phyloP scores from a whole-genome alignment of 306 rosid species.

The Inga laurina region DNA sequence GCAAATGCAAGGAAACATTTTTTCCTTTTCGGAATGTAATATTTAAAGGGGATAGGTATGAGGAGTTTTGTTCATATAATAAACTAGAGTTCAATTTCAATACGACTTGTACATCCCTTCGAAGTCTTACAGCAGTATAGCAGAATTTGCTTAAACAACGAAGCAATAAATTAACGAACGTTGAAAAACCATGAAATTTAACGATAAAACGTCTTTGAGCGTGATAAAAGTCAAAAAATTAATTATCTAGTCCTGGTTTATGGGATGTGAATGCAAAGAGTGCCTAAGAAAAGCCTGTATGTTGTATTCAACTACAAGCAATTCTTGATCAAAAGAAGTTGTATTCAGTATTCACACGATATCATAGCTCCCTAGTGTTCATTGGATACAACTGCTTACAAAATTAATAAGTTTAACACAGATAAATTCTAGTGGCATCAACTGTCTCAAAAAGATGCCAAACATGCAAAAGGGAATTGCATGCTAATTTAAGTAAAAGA shows the following conservation, averaged over 20 bases:
- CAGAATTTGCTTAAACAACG: not conserved
- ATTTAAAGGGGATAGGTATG: not conserved
- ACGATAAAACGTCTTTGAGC: not conserved
- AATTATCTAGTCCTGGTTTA: not conserved
- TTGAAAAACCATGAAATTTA: not conserved
- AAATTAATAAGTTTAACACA: constrained; percentile 31
- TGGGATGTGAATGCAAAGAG: not conserved
- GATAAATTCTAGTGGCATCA: constrained; percentile 1
- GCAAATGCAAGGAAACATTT: not conserved
- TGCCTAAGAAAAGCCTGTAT: not conserved
- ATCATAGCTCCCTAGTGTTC: constrained; percentile 24
- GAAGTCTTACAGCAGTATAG: not conserved
- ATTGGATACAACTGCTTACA: constrained; percentile 33
- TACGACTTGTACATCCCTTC: not conserved
- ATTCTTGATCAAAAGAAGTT: not conserved
- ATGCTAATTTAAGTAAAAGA: constrained; percentile 29
- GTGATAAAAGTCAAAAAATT: not conserved
- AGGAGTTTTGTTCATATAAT: not conserved
- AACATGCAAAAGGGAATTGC: constrained; percentile 32
- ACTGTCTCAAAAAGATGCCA: constrained; percentile 37
- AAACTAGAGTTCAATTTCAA: not conserved
- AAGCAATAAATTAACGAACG: not conserved
- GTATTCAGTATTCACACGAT: constrained; percentile 31
- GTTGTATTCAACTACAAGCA: not conserved
- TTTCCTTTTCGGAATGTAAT: not conserved